Evolutionary conservation across 805 yeast species (phyloP).

Genomic region (Jamesozyma spencerorum): DNA sequence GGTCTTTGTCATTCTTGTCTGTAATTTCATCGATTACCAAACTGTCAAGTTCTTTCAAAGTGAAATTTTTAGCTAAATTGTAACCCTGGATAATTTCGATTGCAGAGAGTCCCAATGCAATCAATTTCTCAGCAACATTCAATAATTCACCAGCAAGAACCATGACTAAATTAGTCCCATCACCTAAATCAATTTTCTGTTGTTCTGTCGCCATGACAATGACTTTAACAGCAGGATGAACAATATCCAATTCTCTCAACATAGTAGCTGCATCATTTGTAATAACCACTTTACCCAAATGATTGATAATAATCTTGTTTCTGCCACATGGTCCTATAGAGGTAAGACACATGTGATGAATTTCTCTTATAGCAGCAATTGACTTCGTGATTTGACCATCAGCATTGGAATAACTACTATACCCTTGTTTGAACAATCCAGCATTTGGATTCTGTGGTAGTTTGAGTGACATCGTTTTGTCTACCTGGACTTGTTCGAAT

Average conservation of each 20-base stretch:
- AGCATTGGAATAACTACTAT: constrained; percentile 72
- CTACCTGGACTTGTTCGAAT: no score
- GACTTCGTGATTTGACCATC: constrained; percentile 94
- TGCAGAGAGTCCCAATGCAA: constrained; percentile 78
- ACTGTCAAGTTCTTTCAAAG: constrained; percentile 56
- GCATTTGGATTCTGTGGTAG: constrained; percentile 89
- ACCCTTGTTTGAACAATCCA: constrained; percentile 92
- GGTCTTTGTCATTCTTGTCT: constrained; percentile 42
- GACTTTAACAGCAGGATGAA: constrained; percentile 94
- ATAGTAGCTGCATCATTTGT: constrained; percentile 98
- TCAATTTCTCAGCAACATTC: constrained; percentile 74
- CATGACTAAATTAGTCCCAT: constrained; percentile 84
- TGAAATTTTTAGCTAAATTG: constrained; percentile 73
- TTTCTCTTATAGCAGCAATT: constrained; percentile 89
- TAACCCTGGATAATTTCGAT: constrained; percentile 91
- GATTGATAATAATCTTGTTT: constrained; percentile 89
- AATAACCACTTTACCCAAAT: constrained; percentile 73
- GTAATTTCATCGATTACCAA: constrained; percentile 45
- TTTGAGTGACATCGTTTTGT: constrained; percentile 71
- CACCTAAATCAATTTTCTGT: constrained; percentile 96
- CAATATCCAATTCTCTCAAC: constrained; percentile 83
- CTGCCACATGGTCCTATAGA: constrained; percentile 97
- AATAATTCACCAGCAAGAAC: constrained; percentile 89
- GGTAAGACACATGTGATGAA: constrained; percentile 82
- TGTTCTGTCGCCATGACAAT: constrained; percentile 95